A percentile compares a stretch with the other conserved stretches of the same genome.
Conservation (phyloP, 2,329 filamentous ascomycete species). For the Cladorrhinum sp. region DNA sequence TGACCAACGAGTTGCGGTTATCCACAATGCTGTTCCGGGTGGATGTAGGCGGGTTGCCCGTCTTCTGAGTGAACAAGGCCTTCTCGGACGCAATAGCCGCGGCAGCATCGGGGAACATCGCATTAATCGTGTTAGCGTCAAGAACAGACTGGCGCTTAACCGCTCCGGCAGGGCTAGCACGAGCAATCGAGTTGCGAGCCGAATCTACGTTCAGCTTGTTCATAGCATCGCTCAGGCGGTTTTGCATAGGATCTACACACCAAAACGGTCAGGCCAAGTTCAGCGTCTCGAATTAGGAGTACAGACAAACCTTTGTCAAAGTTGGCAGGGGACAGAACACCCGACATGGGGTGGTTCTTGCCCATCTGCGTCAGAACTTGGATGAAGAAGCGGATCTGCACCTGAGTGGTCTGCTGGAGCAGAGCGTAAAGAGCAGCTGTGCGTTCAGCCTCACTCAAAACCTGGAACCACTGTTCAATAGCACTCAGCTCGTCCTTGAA, state of each 20-base stretch:
- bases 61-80: slow-evolving; percentile 94
- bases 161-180: slow-evolving; percentile 68
- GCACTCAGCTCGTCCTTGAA: slow-evolving; percentile 99
- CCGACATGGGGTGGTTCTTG: slow-evolving; percentile 95
- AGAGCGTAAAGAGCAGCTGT: slow-evolving; percentile 94
- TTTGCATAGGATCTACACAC: slow-evolving; percentile 85
- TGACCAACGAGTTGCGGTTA: slow-evolving; percentile 69
- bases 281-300: neutral
- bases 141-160: slow-evolving; percentile 93
- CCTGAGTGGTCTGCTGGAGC: slow-evolving; percentile 96
- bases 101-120: slow-evolving; percentile 98
- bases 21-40: slow-evolving; percentile 90
- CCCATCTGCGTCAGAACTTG: slow-evolving; percentile 99
- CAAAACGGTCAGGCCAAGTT: slow-evolving; percentile 21
- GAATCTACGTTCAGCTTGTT: slow-evolving; percentile 87
- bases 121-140: slow-evolving; percentile 89
- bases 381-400: slow-evolving; percentile 98
- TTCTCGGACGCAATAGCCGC: slow-evolving; percentile 98
- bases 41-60: slow-evolving; percentile 82
- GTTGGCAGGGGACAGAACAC: slow-evolving; percentile 87
- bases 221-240: slow-evolving; percentile 93
- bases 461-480: slow-evolving; percentile 99
- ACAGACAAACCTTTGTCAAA: slow-evolving; percentile 82
- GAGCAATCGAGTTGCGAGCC: slow-evolving; percentile 79
- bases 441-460: slow-evolving; percentile 92